Evolutionary conservation across 2,329 filamentous ascomycete genomes (phyloP).

Genomic region (Daldinia sp.): DNA sequence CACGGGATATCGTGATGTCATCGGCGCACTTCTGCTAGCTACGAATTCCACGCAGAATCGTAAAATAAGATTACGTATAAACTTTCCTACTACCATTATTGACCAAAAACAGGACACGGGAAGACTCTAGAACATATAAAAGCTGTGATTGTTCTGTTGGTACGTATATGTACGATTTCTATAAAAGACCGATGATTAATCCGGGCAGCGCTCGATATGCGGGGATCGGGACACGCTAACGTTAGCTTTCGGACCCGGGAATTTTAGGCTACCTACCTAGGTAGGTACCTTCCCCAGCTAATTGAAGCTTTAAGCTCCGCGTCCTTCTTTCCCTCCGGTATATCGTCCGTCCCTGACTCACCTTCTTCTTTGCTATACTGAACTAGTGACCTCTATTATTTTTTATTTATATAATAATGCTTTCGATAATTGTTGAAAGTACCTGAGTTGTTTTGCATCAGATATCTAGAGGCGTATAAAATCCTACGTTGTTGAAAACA

Average conservation of each 20-base stretch:
- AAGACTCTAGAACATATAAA: too few species aligned
- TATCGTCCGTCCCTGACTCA: not conserved
- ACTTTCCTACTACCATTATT: too few species aligned
- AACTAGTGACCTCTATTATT: not conserved
- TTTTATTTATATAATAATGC: not conserved
- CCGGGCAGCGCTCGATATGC: slow-evolving; percentile 14
- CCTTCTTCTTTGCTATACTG: not conserved
- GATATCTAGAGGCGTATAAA: not conserved
- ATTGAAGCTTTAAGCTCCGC: slow-evolving; percentile 2
- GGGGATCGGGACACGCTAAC: slow-evolving; percentile 27
- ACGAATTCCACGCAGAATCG: not conserved
- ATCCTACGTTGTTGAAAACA: not conserved
- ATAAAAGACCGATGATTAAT: slow-evolving; percentile 28
- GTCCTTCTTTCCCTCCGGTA: slow-evolving; percentile 6
- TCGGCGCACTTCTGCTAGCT: not conserved
- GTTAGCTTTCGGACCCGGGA: slow-evolving; percentile 9
- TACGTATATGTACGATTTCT: not conserved
- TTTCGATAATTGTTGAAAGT: not conserved
- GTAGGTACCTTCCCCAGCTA: not conserved
- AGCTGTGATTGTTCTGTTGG: too few species aligned
- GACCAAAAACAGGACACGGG: too few species aligned
- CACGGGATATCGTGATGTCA: not conserved
- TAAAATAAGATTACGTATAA: too few species aligned
- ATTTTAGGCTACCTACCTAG: slow-evolving; percentile 2
- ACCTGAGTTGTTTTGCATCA: not conserved